Percentiles rank a stretch among this genome's conserved stretches.
phyloP scores from a whole-genome alignment of 1,139 yeast species.

The Diutina ranongensis region DNA sequence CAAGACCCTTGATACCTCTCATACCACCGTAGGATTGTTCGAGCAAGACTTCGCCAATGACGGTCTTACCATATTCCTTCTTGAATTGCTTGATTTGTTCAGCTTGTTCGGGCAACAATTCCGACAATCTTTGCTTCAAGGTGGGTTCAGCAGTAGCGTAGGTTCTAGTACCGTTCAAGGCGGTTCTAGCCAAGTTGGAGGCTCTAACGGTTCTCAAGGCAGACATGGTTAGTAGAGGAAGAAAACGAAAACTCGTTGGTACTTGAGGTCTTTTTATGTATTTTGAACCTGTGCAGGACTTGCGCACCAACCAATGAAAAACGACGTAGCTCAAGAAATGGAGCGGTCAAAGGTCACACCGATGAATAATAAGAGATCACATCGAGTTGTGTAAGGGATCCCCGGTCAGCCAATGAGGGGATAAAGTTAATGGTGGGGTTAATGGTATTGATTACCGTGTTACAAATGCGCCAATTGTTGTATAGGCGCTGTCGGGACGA shows the following conservation, averaged over 20 bases:
- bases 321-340: no score
- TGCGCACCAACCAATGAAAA: background rate
- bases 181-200: slow-evolving; percentile 9
- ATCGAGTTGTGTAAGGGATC: background rate
- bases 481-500: no score
- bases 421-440: background rate
- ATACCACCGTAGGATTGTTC: slow-evolving; percentile 99
- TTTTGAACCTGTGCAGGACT: slow-evolving; percentile 3
- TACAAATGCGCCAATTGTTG: no score
- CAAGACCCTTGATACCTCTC: slow-evolving; percentile 97
- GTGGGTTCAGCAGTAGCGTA: slow-evolving; percentile 41
- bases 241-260: background rate
- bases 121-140: slow-evolving; percentile 40
- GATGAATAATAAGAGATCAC: no score
- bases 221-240: slow-evolving; percentile 1
- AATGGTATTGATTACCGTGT: no score
- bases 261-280: background rate
- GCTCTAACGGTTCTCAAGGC: slow-evolving; percentile 3
- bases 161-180: slow-evolving; percentile 21
- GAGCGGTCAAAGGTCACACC: no score
- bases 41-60: slow-evolving; percentile 84
- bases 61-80: slow-evolving; percentile 4
- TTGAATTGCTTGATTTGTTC: slow-evolving; percentile 24
- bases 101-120: slow-evolving; percentile 81
- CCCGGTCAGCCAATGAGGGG: background rate